phyloP scores from a whole-genome alignment of 2,329 filamentous ascomycete genomes.

The Seiridium cupressi region DNA sequence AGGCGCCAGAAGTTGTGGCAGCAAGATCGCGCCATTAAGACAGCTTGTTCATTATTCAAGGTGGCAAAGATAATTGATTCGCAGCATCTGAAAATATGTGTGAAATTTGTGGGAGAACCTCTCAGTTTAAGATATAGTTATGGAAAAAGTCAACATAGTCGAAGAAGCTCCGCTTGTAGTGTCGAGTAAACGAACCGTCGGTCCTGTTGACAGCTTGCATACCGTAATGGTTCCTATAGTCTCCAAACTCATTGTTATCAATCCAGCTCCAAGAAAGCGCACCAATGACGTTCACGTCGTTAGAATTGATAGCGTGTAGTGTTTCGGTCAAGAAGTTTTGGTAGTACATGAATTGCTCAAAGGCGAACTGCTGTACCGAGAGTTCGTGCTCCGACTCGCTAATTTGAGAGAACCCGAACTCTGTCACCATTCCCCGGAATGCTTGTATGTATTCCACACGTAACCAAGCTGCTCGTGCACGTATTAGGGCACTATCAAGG shows the following conservation, averaged over 20 bases:
- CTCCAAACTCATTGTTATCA: conserved; percentile 57
- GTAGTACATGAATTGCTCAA: conserved; percentile 53
- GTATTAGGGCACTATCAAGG: conserved; percentile 58
- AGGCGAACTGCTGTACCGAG: conserved; percentile 51
- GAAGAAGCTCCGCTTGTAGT: conserved; percentile 59
- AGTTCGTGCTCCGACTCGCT: conserved; percentile 40
- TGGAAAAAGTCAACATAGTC: conserved; percentile 49
- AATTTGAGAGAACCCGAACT: conserved; percentile 58
- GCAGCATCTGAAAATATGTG: no score
- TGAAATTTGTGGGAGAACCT: no score
- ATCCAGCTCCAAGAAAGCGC: conserved; percentile 51
- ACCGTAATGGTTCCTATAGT: conserved; percentile 48
- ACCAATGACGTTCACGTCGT: conserved; percentile 53
- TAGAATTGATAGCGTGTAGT: conserved; percentile 53
- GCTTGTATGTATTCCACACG: conserved; percentile 56
- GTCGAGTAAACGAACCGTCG: conserved; percentile 36
- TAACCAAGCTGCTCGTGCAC: conserved; percentile 56
- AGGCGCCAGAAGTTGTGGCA: no score
- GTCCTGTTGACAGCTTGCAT: conserved; percentile 56
- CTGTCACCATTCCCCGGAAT: conserved; percentile 41
- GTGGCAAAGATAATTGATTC: no score
- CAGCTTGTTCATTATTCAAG: no score
- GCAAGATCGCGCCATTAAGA: no score
- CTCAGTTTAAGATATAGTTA: not conserved
- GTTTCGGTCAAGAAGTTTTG: conserved; percentile 51